Evolutionary conservation across 306 rosid genomes (phyloP).

Genomic region (Carpinus viminea): DNA sequence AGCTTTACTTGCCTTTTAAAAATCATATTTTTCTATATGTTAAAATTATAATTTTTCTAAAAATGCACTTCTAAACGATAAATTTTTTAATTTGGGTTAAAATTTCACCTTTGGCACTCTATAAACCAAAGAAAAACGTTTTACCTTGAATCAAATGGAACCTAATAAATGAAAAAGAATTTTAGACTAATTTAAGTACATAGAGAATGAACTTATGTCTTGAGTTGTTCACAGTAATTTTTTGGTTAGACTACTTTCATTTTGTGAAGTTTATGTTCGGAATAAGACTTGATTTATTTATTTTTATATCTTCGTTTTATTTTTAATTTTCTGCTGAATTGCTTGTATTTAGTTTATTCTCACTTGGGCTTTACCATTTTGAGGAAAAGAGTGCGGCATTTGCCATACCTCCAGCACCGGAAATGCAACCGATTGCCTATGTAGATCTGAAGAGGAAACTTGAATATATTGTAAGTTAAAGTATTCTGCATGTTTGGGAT

Average conservation of each 20-base stretch:
- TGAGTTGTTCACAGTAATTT: not conserved
- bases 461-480: conserved; percentile 67
- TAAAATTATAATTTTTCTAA: no score
- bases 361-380: conserved; percentile 10
- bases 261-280: not conserved
- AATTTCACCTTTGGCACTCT: no score
- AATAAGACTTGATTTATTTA: not conserved
- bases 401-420: conserved; percentile 29
- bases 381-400: conserved; percentile 14
- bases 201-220: not conserved
- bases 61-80: no score
- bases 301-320: not conserved
- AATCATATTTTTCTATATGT: no score
- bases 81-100: no score
- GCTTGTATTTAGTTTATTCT: not conserved
- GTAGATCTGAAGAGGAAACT: conserved; percentile 66
- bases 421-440: conserved; percentile 28
- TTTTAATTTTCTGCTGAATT: not conserved
- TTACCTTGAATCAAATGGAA: no score
- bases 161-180: no score
- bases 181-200: no score
- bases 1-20: no score
- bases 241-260: not conserved
- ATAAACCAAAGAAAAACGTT: no score
- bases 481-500: not conserved